Base-by-base conservation (phyloP, 176 grass and related monocot species). In the Poa pratensis region DNA sequence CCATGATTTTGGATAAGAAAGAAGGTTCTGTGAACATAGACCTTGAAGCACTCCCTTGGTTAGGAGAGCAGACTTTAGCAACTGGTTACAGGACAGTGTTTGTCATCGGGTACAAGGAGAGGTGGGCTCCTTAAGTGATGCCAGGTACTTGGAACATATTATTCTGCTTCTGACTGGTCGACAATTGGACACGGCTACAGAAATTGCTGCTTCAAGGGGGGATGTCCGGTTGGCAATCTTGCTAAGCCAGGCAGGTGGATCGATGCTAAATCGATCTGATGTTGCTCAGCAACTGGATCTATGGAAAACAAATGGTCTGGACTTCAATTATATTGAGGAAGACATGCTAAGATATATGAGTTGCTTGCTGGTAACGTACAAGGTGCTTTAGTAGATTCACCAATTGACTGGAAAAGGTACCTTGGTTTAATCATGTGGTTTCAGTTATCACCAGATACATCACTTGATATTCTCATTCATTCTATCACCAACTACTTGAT, bases 351-450 rank as follows among this genome's bases (percentile, higher is more conserved):
- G 73, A 79, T 98, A 82, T 98, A 90, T 68, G 93, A 92, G 79
- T 82, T 98, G 80, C 89, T 98, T 82, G 85, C 87, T 45, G 93
- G 93, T 83, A 95, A 95, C 34, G 79, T 98, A 84, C 88, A 92
- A 37, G 86, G 69, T 63, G 96, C 91, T 69, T 76, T 94, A 64
- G 80, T 87, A 18, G 91, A 87, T 91, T 88, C 84, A 77, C 85
- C 86, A 77, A 84, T 95, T 55, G 93, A 95, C 83, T 98, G 96
- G 96, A 98, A 98, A 86, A 86, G 93, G 62, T 94, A 95, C 52
- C 80, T 98, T 17, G 91, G 96, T 76, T 91, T 98, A 79, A 86
- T 94, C 70, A 92, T 98, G 91, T 98, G 91, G 91, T 95, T 91
- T 72, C 88, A 94, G 73, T 73, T 98, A 32, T 85, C 89, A 63